Evolutionary conservation across 805 yeast genomes (phyloP).

Genomic region (Sugiyamaella chiloensis): DNA sequence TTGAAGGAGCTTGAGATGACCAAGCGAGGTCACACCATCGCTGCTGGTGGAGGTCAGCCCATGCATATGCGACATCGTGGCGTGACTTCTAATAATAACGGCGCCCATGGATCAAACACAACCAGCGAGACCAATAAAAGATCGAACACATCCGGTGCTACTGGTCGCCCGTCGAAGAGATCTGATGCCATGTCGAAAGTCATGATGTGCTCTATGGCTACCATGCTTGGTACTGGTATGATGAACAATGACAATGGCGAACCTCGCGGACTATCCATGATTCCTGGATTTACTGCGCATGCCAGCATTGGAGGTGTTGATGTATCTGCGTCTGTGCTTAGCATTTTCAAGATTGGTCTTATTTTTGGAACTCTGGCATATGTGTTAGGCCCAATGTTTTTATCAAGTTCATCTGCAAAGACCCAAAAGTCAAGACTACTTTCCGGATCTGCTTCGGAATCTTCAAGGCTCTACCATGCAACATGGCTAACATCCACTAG

Average conservation of each 20-base stretch:
- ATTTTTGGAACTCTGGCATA: constrained; percentile 30
- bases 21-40: constrained; percentile 17
- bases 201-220: constrained; percentile 38
- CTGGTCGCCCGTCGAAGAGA: neutral
- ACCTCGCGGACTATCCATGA: constrained; percentile 32
- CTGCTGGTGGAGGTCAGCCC: neutral
- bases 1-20: constrained; percentile 52
- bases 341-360: constrained; percentile 25
- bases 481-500: constrained; percentile 29
- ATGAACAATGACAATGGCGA: constrained; percentile 23
- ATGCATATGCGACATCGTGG: neutral
- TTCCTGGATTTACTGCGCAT: constrained; percentile 25
- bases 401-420: constrained; percentile 8
- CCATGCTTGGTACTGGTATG: constrained; percentile 34
- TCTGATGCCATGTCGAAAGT: constrained; percentile 25
- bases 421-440: neutral
- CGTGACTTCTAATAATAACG: neutral
- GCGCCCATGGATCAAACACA: neutral
- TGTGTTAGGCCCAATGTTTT: constrained; percentile 27
- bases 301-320: constrained; percentile 10
- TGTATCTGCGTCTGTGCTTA: constrained; percentile 12
- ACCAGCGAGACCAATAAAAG: neutral
- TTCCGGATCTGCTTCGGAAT: neutral
- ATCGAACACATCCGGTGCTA: constrained; percentile 6
- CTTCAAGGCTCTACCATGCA: constrained; percentile 6